A percentile compares a stretch with the other conserved stretches of the same genome.
Evolutionary conservation across 495 filamentous ascomycete genomes (phyloP).

Genomic region (Penicillium bovifimosum): DNA sequence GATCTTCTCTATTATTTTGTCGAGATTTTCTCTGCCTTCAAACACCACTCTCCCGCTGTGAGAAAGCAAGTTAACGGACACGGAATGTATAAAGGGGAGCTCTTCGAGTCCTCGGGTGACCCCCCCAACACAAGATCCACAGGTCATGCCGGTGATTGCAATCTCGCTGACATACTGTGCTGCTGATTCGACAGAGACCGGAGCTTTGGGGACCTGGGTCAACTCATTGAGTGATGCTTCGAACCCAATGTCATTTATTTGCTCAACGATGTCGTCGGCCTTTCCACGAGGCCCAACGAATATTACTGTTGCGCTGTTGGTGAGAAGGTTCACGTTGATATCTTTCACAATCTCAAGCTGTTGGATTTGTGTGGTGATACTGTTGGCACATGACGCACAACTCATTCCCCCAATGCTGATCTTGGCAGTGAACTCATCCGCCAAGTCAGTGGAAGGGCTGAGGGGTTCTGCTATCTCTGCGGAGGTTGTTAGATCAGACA

Average conservation of each 20-base stretch:
- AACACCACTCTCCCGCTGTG: slow-evolving; percentile 68
- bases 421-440: slow-evolving; percentile 34
- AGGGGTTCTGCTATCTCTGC: background rate
- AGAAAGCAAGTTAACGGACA: slow-evolving; percentile 64
- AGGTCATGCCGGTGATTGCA: slow-evolving; percentile 81
- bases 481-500: background rate
- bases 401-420: slow-evolving; percentile 60
- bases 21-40: slow-evolving; percentile 44
- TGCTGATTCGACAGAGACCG: background rate
- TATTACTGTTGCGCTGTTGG: slow-evolving; percentile 48
- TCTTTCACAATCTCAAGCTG: slow-evolving; percentile 48
- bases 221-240: slow-evolving; percentile 47
- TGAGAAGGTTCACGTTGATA: slow-evolving; percentile 54
- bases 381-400: slow-evolving; percentile 56
- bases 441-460: background rate
- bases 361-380: slow-evolving; percentile 46
- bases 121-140: slow-evolving; percentile 62
- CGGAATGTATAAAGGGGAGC: slow-evolving; percentile 55
- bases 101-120: slow-evolving; percentile 61
- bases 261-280: slow-evolving; percentile 37
- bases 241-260: slow-evolving; percentile 53
- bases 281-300: slow-evolving; percentile 41
- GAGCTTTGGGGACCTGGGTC: slow-evolving; percentile 22
- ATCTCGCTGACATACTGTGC: slow-evolving; percentile 50
- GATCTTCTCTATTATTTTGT: slow-evolving; percentile 61